Conservation (phyloP, 345 rosid species). For the Jatropha curcas region DNA sequence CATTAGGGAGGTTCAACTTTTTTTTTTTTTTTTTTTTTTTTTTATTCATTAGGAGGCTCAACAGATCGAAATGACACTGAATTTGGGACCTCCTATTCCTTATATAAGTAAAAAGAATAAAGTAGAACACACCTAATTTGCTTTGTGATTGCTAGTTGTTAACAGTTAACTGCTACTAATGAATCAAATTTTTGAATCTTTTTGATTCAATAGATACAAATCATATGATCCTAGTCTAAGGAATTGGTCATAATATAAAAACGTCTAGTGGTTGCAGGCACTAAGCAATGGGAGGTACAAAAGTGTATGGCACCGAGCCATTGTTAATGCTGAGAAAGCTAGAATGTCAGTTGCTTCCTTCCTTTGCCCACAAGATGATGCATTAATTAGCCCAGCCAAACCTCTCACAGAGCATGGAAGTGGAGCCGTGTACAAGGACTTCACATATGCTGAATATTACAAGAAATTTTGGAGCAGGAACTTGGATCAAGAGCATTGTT, state of each 20-base stretch:
- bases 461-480: slow-evolving; percentile 86
- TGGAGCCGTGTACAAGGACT: slow-evolving; percentile 63
- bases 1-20: too few relatives aligned
- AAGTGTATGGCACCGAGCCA: slow-evolving; percentile 91
- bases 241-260: too few relatives aligned
- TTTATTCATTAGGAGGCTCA: too few relatives aligned
- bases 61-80: too few relatives aligned
- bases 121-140: too few relatives aligned
- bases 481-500: slow-evolving; percentile 79
- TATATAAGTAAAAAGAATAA: too few relatives aligned
- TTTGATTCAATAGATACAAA: too few relatives aligned
- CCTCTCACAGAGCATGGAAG: slow-evolving; percentile 40
- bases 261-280: slow-evolving; percentile 57
- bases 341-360: slow-evolving; percentile 84
- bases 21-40: too few relatives aligned
- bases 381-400: slow-evolving; percentile 64
- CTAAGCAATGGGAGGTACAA: slow-evolving; percentile 78
- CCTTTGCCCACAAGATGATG: slow-evolving; percentile 62
- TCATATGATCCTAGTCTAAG: not conserved
- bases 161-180: too few relatives aligned
- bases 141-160: too few relatives aligned
- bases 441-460: slow-evolving; percentile 84
- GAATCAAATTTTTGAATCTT: too few relatives aligned
- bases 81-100: too few relatives aligned
- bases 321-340: slow-evolving; percentile 52